phyloP scores from a whole-genome alignment of 1,284 basidiomycete species.

The Amylostereum chailletii region DNA sequence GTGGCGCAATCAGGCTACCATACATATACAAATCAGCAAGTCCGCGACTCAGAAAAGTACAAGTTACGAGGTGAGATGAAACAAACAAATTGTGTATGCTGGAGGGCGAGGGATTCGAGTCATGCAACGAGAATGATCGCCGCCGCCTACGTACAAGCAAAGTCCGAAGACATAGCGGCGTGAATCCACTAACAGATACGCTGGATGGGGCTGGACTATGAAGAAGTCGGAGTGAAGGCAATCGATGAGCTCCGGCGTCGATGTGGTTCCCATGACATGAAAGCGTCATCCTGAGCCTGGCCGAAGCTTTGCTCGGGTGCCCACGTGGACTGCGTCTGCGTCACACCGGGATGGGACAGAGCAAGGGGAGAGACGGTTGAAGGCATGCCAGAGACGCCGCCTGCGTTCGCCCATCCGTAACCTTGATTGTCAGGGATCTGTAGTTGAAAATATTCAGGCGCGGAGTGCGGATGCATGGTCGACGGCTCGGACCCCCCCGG shows the following conservation, averaged over 20 bases:
- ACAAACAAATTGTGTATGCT: background rate
- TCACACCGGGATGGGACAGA: conserved; percentile 22
- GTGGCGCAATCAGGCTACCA: too few relatives aligned
- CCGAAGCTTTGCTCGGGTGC: conserved; percentile 22
- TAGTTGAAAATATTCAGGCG: background rate
- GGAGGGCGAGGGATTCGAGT: background rate
- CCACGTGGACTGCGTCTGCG: conserved; percentile 15
- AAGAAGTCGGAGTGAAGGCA: background rate
- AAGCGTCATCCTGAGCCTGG: conserved; percentile 30
- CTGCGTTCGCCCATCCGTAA: background rate
- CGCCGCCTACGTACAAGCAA: background rate
- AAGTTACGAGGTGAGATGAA: background rate
- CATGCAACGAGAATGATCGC: background rate
- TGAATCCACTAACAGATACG: background rate
- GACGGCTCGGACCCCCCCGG: conserved; percentile 9
- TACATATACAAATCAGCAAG: too few relatives aligned
- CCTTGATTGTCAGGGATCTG: background rate
- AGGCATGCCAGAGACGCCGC: too few relatives aligned
- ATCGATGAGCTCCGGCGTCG: conserved; percentile 13
- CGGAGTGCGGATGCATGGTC: background rate
- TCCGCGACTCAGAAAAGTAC: too few relatives aligned
- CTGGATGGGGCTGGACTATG: background rate
- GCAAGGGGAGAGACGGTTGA: conserved; percentile 10
- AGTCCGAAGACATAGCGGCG: background rate
- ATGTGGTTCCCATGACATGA: conserved; percentile 37